phyloP scores from a whole-genome alignment of 805 yeast genomes.

The Yarrowia porcina region DNA sequence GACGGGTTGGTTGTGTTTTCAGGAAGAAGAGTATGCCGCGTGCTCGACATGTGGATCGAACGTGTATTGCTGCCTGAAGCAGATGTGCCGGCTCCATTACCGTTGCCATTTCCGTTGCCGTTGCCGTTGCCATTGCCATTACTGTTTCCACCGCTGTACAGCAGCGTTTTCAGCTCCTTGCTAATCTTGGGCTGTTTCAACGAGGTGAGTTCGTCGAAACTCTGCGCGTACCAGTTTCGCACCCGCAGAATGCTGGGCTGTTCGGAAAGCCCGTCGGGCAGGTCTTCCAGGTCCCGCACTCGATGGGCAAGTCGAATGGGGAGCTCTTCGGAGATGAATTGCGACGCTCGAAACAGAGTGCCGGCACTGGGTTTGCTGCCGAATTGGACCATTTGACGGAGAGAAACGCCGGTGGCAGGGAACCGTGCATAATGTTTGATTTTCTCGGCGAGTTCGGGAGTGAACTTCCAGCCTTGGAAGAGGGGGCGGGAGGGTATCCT shows the following conservation, averaged over 20 bases:
- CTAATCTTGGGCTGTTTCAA: conserved; percentile 57
- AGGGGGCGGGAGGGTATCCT: conserved; percentile 1
- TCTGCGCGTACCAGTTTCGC: conserved; percentile 85
- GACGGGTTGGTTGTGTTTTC: conserved; percentile 28
- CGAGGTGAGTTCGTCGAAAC: conserved; percentile 72
- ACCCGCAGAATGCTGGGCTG: conserved; percentile 76
- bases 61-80: not conserved
- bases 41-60: conserved; percentile 3
- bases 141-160: conserved; percentile 32
- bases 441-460: conserved; percentile 48
- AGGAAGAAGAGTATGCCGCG: conserved; percentile 25
- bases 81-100: not conserved
- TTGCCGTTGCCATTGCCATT: too few relatives aligned
- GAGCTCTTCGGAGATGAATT: conserved; percentile 78
- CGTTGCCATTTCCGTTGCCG: conserved; percentile 26
- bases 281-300: conserved; percentile 74
- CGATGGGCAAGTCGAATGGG: conserved; percentile 84
- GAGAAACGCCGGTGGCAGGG: conserved; percentile 79
- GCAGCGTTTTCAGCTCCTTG: conserved; percentile 38
- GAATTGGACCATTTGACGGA: conserved; percentile 88
- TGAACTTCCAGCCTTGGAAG: conserved; percentile 36
- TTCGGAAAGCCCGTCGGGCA: conserved; percentile 69
- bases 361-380: conserved; percentile 80
- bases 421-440: conserved; percentile 64
- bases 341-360: conserved; percentile 74